These are phyloP conservation scores for Linum tenue DNA, from an alignment of 345 rosid species.

Conservation along the genomic window DNA sequence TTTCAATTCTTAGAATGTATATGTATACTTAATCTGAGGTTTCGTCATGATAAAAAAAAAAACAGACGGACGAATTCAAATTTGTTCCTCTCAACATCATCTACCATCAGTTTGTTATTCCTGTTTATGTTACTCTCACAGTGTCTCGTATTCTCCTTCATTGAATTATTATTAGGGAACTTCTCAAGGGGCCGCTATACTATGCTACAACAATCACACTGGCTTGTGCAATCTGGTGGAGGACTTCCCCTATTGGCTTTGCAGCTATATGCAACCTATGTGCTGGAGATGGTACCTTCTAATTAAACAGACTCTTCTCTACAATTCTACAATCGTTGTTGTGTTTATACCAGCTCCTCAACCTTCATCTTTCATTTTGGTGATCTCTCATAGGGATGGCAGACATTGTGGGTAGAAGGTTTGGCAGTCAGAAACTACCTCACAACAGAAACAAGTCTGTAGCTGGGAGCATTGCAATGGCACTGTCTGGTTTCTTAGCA, in stretches of 20 bases:
- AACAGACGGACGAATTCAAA: no score
- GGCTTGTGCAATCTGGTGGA: conserved; percentile 63
- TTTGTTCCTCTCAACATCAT: no score
- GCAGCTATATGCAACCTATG: conserved; percentile 87
- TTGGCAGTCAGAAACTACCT: conserved; percentile 60
- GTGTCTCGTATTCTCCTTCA: background rate
- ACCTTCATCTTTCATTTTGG: background rate
- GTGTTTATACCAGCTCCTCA: background rate
- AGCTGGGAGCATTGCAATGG: conserved; percentile 83
- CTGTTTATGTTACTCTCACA: no score
- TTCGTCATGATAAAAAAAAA: no score
- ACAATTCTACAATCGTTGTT: background rate
- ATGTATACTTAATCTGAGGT: background rate
- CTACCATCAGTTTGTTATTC: no score
- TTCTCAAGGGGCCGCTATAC: conserved; percentile 83
- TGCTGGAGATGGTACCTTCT: conserved; percentile 85
- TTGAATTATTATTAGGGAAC: conserved; percentile 54
- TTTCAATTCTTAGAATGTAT: background rate
- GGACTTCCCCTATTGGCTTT: conserved; percentile 62
- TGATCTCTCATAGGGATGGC: conserved; percentile 54
- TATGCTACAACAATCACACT: conserved; percentile 52
- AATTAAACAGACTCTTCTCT: background rate
- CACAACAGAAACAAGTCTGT: conserved; percentile 72
- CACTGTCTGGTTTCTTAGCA: conserved; percentile 54
- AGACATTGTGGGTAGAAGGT: conserved; percentile 71